Conservation (phyloP, 805 yeast species). For the Candida insectalens region DNA sequence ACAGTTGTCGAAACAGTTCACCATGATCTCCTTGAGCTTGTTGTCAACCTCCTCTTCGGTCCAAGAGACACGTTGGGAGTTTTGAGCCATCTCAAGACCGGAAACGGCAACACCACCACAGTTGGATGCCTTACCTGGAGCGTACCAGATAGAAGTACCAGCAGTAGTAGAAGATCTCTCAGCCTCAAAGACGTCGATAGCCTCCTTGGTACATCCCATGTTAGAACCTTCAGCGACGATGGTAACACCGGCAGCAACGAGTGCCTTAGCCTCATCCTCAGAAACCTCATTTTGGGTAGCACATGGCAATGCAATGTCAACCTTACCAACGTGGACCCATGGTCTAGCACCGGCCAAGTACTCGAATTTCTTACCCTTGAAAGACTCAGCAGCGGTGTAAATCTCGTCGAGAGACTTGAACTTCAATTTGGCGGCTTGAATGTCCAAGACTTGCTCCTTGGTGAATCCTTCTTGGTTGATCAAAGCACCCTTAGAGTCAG, state of each 20-base stretch:
- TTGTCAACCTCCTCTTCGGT: constrained; percentile 85
- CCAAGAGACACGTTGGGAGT: constrained; percentile 91
- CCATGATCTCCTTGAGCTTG: constrained; percentile 88
- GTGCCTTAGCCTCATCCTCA: constrained; percentile 93
- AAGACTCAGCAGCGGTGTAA: constrained; percentile 44
- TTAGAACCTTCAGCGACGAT: constrained; percentile 98
- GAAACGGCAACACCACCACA: constrained; percentile 99
- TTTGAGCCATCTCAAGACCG: constrained; percentile 99
- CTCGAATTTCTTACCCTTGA: constrained; percentile 46
- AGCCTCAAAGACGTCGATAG: constrained; percentile 89
- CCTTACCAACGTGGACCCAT: constrained; percentile 86
- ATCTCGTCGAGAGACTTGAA: constrained; percentile 69
- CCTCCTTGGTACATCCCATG: constrained; percentile 98
- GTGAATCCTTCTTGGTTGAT: constrained; percentile 76
- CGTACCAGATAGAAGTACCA: constrained; percentile 78
- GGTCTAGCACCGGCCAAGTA: constrained; percentile 94
- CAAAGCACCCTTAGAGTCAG: constrained; percentile 91
- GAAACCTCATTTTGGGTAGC: constrained; percentile 98
- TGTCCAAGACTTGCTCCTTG: constrained; percentile 64
- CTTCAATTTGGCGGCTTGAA: constrained; percentile 70
- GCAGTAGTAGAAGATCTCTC: constrained; percentile 41
- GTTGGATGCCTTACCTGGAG: constrained; percentile 99
- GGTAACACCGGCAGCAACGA: constrained; percentile 85
- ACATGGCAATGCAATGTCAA: constrained; percentile 94
- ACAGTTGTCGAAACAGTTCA: constrained; percentile 86